A percentile compares a stretch with the other conserved stretches of the same genome.
These are phyloP conservation scores for Camellia granthamiana DNA, from an alignment of 148 eudicot genomes.

Conservation along the genomic window DNA sequence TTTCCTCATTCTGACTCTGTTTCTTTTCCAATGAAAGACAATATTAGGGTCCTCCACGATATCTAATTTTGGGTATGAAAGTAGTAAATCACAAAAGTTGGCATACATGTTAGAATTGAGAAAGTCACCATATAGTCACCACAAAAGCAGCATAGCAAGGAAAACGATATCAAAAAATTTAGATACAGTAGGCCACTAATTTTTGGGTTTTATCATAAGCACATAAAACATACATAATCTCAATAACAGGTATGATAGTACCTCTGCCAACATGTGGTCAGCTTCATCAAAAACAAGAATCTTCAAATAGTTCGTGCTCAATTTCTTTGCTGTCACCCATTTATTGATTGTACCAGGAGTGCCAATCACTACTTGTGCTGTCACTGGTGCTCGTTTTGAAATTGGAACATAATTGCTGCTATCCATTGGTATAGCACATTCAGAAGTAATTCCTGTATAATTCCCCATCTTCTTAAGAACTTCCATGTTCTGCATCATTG, in stretches of 20 bases:
- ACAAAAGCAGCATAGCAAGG: no score
- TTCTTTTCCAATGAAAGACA: no score
- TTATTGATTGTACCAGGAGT: conserved; percentile 78
- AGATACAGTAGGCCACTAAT: no score
- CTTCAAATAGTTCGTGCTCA: conserved; percentile 62
- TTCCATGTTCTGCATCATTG: conserved; percentile 61
- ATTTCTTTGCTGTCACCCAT: conserved; percentile 51
- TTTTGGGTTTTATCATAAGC: not conserved
- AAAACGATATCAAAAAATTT: no score
- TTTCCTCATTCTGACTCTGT: no score
- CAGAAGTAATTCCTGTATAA: conserved; percentile 68
- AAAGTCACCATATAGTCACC: no score
- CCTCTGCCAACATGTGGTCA: conserved; percentile 95
- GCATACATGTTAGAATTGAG: not conserved
- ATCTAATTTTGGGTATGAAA: no score
- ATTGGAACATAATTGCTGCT: conserved; percentile 46
- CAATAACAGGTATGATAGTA: conserved; percentile 11
- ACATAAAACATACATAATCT: not conserved
- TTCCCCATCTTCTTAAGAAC: conserved; percentile 79
- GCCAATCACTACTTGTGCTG: conserved; percentile 79
- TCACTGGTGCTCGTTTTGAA: conserved; percentile 48
- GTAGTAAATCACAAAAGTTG: not conserved
- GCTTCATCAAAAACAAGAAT: conserved; percentile 97
- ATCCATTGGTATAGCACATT: conserved; percentile 62
- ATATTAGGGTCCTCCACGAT: no score